These are phyloP conservation scores for Penicillium oxalicum DNA, from an alignment of 2,329 filamentous ascomycete species.

Conservation along the genomic window DNA sequence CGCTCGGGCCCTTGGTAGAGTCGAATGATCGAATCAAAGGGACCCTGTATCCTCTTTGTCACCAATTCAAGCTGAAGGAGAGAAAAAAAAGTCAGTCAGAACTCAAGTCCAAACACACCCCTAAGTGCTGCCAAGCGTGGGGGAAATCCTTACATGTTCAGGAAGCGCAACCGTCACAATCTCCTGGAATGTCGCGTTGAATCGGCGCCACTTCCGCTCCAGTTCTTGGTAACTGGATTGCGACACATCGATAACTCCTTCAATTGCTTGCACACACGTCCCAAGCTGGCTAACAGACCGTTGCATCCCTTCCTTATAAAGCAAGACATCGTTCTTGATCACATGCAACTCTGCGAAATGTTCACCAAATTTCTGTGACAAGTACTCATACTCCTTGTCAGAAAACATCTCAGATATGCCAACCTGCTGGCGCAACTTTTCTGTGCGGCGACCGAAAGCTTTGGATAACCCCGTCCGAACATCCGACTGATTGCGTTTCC, in stretches of 20 bases:
- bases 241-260: conserved; percentile 66
- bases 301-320: conserved; percentile 75
- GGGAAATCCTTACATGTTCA: conserved; percentile 59
- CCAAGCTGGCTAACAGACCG: conserved; percentile 77
- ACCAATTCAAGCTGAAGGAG: conserved; percentile 54
- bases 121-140: background rate
- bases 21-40: conserved; percentile 77
- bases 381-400: conserved; percentile 71
- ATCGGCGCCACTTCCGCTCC: conserved; percentile 90
- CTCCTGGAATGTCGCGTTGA: conserved; percentile 80
- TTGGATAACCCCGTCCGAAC: conserved; percentile 78
- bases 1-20: conserved; percentile 77
- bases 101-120: background rate
- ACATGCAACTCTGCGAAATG: conserved; percentile 91
- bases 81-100: background rate
- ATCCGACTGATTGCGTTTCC: conserved; percentile 84
- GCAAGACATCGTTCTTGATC: conserved; percentile 87
- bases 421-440: conserved; percentile 71
- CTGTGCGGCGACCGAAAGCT: conserved; percentile 80
- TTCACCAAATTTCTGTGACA: conserved; percentile 82
- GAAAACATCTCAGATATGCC: conserved; percentile 63
- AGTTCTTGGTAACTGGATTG: conserved; percentile 73
- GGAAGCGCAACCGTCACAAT: conserved; percentile 76
- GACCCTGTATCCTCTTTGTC: conserved; percentile 75
- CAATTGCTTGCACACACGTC: conserved; percentile 73